Base-by-base conservation (phyloP, 495 filamentous ascomycete genomes). In the Podospora australis region DNA sequence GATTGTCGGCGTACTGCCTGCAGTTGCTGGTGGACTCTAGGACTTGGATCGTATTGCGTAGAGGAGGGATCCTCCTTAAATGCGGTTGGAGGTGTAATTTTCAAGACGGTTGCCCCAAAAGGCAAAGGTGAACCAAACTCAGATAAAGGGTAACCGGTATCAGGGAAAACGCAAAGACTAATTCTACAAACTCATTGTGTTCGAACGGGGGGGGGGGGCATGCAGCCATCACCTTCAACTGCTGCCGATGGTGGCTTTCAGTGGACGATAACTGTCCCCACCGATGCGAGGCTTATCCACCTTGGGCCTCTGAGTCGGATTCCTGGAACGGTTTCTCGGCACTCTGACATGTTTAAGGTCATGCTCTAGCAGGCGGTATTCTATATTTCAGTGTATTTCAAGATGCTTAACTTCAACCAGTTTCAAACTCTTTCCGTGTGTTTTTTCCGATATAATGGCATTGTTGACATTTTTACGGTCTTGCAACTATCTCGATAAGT, bases 31-130 rank as follows among this genome's bases (percentile, higher is more conserved):
- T 43, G 50, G n/a, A n/a, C n/a, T n/a, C n/a, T n/a, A n/a, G n/a
- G n/a, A n/a, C n/a, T n/a, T n/a, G n/a, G n/a, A n/a, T n/a, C n/a
- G n/a, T n/a, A n/a, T n/a, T n/a, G n/a, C n/a, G n/a, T n/a, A 44
- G 53, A 43, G 46, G 60, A 53, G 56, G 54, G 54, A 52, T 42
- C 49, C 59, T 58, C 46, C 38, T 39, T 44, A 32, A 48, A 41
- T 11, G 30, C 46, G 44, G 54, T 44, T 50, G 52, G 56, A 45
- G 59, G 57, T 46, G 62, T 35, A 61, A 73, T 73, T 63, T 62
- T 72, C 65, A 52, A 23, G 26, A 42, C 3, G 6, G 21, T 42
- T 58, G 63, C 63, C 60, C 50, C 35, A 34, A 45, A 25, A 52
- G 36, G 47, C 54, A 29, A 11, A n/a, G 4, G 14, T 23, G 2